These are phyloP conservation scores for Pseudogymnoascus pannorum DNA, from an alignment of 2,329 filamentous ascomycete genomes.

Conservation along the genomic window DNA sequence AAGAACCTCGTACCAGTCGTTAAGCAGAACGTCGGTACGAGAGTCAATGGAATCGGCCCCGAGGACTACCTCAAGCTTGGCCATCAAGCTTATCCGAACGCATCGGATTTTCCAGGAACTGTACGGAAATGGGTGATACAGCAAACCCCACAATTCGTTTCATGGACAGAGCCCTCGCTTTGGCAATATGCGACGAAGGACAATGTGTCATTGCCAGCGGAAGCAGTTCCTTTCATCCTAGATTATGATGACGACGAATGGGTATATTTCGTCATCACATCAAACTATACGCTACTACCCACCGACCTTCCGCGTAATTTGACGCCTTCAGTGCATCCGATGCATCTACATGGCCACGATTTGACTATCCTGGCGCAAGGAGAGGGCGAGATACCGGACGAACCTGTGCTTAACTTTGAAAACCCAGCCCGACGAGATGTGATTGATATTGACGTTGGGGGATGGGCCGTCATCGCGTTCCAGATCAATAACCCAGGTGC, in stretches of 20 bases:
- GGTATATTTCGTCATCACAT: slow-evolving; percentile 25
- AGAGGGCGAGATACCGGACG: slow-evolving; percentile 33
- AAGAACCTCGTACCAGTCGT: slow-evolving; percentile 23
- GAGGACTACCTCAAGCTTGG: slow-evolving; percentile 16
- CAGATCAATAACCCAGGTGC: slow-evolving; percentile 28
- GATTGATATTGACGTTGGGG: slow-evolving; percentile 36
- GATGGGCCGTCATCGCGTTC: slow-evolving; percentile 27
- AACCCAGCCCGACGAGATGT: slow-evolving; percentile 48
- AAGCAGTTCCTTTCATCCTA: too few relatives aligned
- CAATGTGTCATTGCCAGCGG: too few relatives aligned
- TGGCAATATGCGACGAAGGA: too few relatives aligned
- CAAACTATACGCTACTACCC: too few relatives aligned
- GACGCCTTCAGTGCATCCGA: slow-evolving; percentile 21
- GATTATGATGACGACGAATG: slow-evolving; percentile 17
- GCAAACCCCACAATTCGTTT: too few relatives aligned
- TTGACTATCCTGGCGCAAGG: slow-evolving; percentile 41
- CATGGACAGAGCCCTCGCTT: too few relatives aligned
- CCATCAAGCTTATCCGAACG: slow-evolving; percentile 9
- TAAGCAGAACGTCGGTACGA: slow-evolving; percentile 16
- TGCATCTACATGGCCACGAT: slow-evolving; percentile 46
- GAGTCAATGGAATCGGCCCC: slow-evolving; percentile 11
- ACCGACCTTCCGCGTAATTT: slow-evolving; percentile 11
- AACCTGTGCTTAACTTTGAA: slow-evolving; percentile 24
- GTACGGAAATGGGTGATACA: too few relatives aligned
- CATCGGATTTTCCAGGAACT: not conserved